Evolutionary conservation across 441 rosid species (phyloP).

Genomic region (Arabidopsis lyrata): DNA sequence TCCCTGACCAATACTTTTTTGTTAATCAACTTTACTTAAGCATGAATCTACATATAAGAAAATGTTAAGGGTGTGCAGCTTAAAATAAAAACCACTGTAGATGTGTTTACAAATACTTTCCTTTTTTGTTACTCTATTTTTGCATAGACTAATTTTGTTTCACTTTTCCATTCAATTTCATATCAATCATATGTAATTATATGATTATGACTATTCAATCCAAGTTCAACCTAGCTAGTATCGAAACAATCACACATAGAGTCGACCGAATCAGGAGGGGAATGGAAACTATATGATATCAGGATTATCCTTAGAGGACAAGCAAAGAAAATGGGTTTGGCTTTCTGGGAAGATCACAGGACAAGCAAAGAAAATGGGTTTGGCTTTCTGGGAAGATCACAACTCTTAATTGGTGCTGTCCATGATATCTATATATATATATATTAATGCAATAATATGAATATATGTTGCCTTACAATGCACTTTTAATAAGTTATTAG

Average conservation of each 20-base stretch:
- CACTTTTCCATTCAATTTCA: no score
- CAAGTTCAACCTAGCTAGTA: no score
- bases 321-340: conserved; percentile 1
- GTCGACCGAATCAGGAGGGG: no score
- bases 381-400: background rate
- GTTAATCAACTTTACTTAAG: background rate
- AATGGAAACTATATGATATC: background rate
- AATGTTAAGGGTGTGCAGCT: background rate
- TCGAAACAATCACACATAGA: no score
- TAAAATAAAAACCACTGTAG: background rate
- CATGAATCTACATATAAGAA: background rate
- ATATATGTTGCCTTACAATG: background rate
- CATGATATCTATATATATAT: background rate
- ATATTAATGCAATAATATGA: background rate
- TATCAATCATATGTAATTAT: no score
- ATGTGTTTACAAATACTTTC: background rate
- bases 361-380: background rate
- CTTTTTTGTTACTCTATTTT: no score
- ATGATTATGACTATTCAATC: no score
- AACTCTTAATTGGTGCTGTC: background rate
- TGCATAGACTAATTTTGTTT: no score
- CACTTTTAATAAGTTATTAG: background rate
- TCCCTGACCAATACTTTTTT: background rate
- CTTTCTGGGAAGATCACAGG: background rate
- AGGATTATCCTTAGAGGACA: background rate